Base-by-base conservation (phyloP, 2,329 filamentous ascomycete genomes). In the Calonectria pseudoturangicola region DNA sequence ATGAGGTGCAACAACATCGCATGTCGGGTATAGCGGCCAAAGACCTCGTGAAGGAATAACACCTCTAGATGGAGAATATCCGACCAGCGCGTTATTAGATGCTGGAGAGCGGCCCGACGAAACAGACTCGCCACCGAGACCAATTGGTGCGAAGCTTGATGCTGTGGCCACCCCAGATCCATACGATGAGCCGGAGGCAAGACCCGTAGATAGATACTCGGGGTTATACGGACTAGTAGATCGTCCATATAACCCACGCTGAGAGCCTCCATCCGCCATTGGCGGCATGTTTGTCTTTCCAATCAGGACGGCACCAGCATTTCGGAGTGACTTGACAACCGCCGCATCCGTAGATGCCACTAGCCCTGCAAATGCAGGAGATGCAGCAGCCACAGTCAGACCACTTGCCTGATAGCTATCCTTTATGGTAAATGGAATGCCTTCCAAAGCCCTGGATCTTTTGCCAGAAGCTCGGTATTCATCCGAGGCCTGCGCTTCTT, bases 241-340 rank as follows among this genome's bases (percentile, higher is more conserved):
- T 2, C 89, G 84, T 0, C 90, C 89, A 72, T 90, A 90, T 0
- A 89, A 74, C 0, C 90, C 90, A 9, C 90, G 83, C 71, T 91
- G 89, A 85, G 90, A 90, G 0, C 90, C 90, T 0, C 89, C 89
- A 27, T 87, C 86, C 13, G 89, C 90, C 88, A 91, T 90, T 0
- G 90, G 87, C 0, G 83, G 90, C 87, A 91, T 92, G 2, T 83
- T 92, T 0, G 90, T 91, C 54, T 87, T 86, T 0, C 90, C 90
- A 8, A 83, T 71, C 0, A 83, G 63, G 1, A 83, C 72, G 0
- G 77, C 82, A 0, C 82, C 82, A 1, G 77, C 82, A 0, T 85
- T 82, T 4, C 86, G 83, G 7, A 92, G 81, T 12, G 82, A 81
- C 13, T 84, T 75, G 0, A 89, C 88, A 7, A 87, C 86, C 3